Percentiles rank a stretch among this genome's conserved stretches.
Evolutionary conservation across 2,329 filamentous ascomycete species (phyloP).

Genomic region (Hymenoscyphus occultus): DNA sequence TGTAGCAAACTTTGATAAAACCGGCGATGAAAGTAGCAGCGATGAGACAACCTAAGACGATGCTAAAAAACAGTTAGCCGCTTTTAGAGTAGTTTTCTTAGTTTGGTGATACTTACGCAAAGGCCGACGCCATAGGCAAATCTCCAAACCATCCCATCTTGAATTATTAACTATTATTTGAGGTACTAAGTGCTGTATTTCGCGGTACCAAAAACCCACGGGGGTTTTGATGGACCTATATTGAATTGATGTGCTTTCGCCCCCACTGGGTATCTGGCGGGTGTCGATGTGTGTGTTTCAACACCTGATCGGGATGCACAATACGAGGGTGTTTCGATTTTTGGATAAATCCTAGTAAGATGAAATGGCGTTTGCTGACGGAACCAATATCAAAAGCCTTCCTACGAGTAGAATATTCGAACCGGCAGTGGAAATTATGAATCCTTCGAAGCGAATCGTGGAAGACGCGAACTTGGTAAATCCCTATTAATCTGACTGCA

Average conservation of each 20-base stretch:
- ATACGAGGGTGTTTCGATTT: slow-evolving; percentile 15
- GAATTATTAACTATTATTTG: slow-evolving; percentile 15
- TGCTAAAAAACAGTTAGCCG: slow-evolving; percentile 13
- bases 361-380: neutral
- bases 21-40: slow-evolving; percentile 25
- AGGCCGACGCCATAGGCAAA: slow-evolving; percentile 14
- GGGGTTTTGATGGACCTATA: neutral
- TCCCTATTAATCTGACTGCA: slow-evolving; percentile 5
- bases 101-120: slow-evolving; percentile 20
- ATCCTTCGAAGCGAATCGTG: slow-evolving; percentile 7
- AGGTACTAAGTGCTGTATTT: slow-evolving; percentile 5
- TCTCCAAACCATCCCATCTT: slow-evolving; percentile 25
- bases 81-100: neutral
- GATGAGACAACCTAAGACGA: slow-evolving; percentile 25
- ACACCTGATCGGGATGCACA: slow-evolving; percentile 6
- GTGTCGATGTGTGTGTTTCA: slow-evolving; percentile 11
- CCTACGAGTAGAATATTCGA: slow-evolving; percentile 6
- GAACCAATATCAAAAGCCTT: slow-evolving; percentile 6
- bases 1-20: slow-evolving; percentile 25
- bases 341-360: slow-evolving; percentile 10
- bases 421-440: neutral
- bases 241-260: neutral
- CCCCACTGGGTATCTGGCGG: slow-evolving; percentile 21
- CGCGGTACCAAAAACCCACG: slow-evolving; percentile 10
- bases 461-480: slow-evolving; percentile 6